A percentile compares a stretch with the other conserved stretches of the same genome.
Evolutionary conservation across 1,139 yeast genomes (phyloP).

Genomic region (Magnusiomyces paraingens): DNA sequence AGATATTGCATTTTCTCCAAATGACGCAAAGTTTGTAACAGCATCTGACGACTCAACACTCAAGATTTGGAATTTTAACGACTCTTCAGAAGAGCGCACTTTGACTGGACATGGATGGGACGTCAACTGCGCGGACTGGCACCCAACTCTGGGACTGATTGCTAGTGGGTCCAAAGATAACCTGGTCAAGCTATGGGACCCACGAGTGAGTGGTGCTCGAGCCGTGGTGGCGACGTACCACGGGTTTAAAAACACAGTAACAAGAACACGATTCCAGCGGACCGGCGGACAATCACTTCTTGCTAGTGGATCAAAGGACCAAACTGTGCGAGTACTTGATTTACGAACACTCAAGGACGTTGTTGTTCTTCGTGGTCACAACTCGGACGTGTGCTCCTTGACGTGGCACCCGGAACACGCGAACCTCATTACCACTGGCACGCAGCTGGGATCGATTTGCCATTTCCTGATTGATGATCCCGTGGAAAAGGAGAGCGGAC

Average conservation of each 20-base stretch:
- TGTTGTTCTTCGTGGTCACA: constrained; percentile 67
- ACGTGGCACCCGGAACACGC: constrained; percentile 93
- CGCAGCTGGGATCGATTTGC: constrained; percentile 79
- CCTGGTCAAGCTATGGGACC: constrained; percentile 92
- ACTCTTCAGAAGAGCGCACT: constrained; percentile 75
- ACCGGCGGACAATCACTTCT: constrained; percentile 60
- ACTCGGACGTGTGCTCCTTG: constrained; percentile 76
- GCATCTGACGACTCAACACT: constrained; percentile 87
- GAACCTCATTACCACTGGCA: constrained; percentile 73
- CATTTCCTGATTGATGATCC: constrained; percentile 65
- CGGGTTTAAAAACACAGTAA: constrained; percentile 90
- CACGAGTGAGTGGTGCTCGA: constrained; percentile 62
- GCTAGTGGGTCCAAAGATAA: constrained; percentile 81
- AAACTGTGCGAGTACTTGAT: constrained; percentile 83
- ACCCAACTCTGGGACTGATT: constrained; percentile 68
- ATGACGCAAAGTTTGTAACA: constrained; percentile 83
- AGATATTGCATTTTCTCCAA: constrained; percentile 84
- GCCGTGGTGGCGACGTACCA: constrained; percentile 71
- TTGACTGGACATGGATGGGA: constrained; percentile 98
- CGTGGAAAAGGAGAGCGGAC: constrained; percentile 25
- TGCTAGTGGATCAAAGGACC: constrained; percentile 85
- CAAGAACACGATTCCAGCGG: constrained; percentile 70
- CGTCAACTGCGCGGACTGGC: constrained; percentile 97
- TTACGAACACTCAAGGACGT: constrained; percentile 76
- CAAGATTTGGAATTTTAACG: constrained; percentile 91